phyloP scores from a whole-genome alignment of 176 grass and related monocot species.

The Stipa capillata region DNA sequence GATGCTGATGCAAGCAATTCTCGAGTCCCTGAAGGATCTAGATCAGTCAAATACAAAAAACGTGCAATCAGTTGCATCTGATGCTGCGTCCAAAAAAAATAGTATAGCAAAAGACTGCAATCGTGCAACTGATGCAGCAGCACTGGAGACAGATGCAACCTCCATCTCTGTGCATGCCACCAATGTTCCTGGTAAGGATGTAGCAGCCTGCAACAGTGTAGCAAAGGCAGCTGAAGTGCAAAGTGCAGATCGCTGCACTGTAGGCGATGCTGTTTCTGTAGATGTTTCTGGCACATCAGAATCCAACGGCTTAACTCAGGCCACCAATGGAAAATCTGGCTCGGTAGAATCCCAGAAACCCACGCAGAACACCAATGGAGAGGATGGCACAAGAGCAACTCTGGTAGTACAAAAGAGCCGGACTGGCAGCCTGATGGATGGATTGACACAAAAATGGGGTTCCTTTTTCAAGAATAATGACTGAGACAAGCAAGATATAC shows the following conservation, averaged over 20 bases:
- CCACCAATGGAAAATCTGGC: constrained; percentile 13
- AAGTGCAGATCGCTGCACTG: not conserved
- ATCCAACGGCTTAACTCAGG: constrained; percentile 10
- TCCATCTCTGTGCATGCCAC: not conserved
- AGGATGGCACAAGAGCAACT: constrained; percentile 74
- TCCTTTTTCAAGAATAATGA: constrained; percentile 83
- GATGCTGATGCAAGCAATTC: constrained; percentile 83
- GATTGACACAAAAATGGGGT: constrained; percentile 69
- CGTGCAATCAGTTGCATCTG: constrained; percentile 9
- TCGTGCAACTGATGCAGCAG: not conserved
- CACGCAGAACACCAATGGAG: constrained; percentile 26
- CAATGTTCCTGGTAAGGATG: not conserved
- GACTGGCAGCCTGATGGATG: constrained; percentile 57
- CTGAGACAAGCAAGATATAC: constrained; percentile 7
- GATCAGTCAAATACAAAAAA: constrained; percentile 41
- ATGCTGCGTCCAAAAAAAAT: constrained; percentile 18
- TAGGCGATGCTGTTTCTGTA: not conserved
- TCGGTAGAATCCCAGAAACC: constrained; percentile 8
- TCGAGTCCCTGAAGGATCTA: constrained; percentile 69
- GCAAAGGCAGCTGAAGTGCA: constrained; percentile 2
- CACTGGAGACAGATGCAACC: constrained; percentile 1
- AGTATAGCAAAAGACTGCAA: constrained; percentile 1
- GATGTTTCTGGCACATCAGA: constrained; percentile 7
- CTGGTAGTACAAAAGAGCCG: constrained; percentile 80
- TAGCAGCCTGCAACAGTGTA: not conserved